Evolutionary conservation across 2,329 filamentous ascomycete genomes (phyloP).

Genomic region (Fusarium sambucinum): DNA sequence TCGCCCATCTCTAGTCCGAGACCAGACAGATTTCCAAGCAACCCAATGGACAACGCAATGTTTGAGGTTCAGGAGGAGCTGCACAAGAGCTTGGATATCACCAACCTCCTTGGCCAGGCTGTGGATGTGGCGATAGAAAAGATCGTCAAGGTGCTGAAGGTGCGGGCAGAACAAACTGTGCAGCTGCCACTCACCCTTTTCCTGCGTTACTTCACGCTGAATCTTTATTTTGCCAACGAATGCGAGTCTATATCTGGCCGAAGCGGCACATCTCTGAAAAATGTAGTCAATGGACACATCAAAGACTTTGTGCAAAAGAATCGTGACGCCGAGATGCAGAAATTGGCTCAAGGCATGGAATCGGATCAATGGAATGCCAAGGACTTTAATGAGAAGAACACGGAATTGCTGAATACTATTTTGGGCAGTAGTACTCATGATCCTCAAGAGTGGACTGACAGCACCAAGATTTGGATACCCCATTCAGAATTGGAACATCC

Average conservation of each 20-base stretch:
- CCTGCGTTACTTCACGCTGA: slow-evolving; percentile 84
- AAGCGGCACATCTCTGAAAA: slow-evolving; percentile 80
- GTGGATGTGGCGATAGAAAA: slow-evolving; percentile 85
- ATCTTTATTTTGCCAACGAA: slow-evolving; percentile 85
- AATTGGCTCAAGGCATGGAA: slow-evolving; percentile 81
- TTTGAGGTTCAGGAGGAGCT: slow-evolving; percentile 77
- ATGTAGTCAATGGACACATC: slow-evolving; percentile 83
- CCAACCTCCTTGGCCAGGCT: slow-evolving; percentile 81
- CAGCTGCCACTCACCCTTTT: slow-evolving; percentile 77
- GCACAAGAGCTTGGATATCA: slow-evolving; percentile 80
- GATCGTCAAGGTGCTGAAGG: slow-evolving; percentile 79
- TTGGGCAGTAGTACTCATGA: slow-evolving; percentile 79
- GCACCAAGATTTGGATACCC: slow-evolving; percentile 69
- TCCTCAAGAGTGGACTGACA: slow-evolving; percentile 73
- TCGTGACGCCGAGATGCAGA: slow-evolving; percentile 78
- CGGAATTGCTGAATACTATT: slow-evolving; percentile 71
- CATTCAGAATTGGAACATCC: slow-evolving; percentile 55
- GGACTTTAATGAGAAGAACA: slow-evolving; percentile 76
- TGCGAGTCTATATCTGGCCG: slow-evolving; percentile 87
- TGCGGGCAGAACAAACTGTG: slow-evolving; percentile 79
- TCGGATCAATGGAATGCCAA: slow-evolving; percentile 83
- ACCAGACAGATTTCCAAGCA: slow-evolving; percentile 48
- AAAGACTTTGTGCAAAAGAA: slow-evolving; percentile 80
- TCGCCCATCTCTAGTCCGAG: slow-evolving; percentile 67
- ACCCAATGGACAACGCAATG: slow-evolving; percentile 44